Evolutionary conservation across 2,329 filamentous ascomycete species (phyloP).

Genomic region (Leptographium lundbergii): DNA sequence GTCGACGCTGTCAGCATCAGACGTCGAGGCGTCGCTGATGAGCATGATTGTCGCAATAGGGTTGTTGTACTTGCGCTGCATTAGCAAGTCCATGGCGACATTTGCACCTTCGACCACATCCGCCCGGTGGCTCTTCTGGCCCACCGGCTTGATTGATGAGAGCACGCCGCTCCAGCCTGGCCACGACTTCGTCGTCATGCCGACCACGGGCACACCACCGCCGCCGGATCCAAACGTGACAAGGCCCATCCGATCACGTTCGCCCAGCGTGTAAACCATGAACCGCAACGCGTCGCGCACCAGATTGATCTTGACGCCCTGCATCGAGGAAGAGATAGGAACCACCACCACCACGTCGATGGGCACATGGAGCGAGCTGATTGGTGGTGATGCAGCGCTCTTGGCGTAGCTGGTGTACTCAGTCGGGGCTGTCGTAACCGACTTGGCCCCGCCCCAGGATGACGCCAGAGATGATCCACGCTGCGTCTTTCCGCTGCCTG

Average conservation of each 20-base stretch:
- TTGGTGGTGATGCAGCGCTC: slow-evolving; percentile 23
- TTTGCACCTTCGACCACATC: slow-evolving; percentile 97
- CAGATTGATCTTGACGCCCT: slow-evolving; percentile 95
- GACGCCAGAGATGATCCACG: slow-evolving; percentile 68
- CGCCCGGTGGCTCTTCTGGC: slow-evolving; percentile 89
- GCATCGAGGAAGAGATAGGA: slow-evolving; percentile 96
- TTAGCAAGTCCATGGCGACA: slow-evolving; percentile 94
- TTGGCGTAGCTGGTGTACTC: slow-evolving; percentile 71
- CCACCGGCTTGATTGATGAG: slow-evolving; percentile 78
- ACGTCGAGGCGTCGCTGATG: slow-evolving; percentile 93
- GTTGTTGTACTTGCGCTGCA: slow-evolving; percentile 95
- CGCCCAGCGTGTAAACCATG: slow-evolving; percentile 77
- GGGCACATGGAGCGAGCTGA: slow-evolving; percentile 64
- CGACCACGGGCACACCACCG: slow-evolving; percentile 88
- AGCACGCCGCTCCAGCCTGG: slow-evolving; percentile 79
- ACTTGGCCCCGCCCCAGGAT: slow-evolving; percentile 68
- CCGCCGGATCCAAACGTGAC: slow-evolving; percentile 94
- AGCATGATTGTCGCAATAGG: slow-evolving; percentile 90
- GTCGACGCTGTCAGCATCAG: slow-evolving; percentile 88
- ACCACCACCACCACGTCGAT: slow-evolving; percentile 94
- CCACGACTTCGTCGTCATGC: slow-evolving; percentile 96
- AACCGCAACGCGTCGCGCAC: slow-evolving; percentile 86
- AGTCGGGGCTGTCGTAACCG: slow-evolving; percentile 76
- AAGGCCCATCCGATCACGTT: slow-evolving; percentile 89
- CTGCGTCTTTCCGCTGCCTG: slow-evolving; percentile 15